A percentile compares a stretch with the other conserved stretches of the same genome.
phyloP scores from a whole-genome alignment of 805 yeast species.

The Saccharomyces jurei region DNA sequence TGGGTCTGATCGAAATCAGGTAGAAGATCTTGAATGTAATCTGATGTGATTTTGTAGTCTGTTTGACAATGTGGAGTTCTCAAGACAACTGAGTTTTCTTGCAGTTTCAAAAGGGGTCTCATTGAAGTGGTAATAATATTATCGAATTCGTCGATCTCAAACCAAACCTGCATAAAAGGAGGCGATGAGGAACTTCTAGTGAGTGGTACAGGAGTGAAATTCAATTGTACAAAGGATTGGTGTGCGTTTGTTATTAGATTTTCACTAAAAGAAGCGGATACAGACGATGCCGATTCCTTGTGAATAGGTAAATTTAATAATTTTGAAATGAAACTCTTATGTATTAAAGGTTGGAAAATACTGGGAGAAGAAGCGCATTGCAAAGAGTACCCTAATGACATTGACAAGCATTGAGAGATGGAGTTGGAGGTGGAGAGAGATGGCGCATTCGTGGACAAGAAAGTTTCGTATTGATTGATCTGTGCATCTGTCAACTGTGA shows the following conservation, averaged over 20 bases:
- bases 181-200: neutral
- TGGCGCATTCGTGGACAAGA: neutral
- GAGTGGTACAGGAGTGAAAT: conserved; percentile 14
- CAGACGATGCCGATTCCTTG: neutral
- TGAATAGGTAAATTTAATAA: neutral
- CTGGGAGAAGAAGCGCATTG: neutral
- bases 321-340: neutral
- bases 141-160: conserved; percentile 24
- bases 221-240: conserved; percentile 24
- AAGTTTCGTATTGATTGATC: neutral
- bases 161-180: conserved; percentile 26
- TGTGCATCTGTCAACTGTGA: neutral
- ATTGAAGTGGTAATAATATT: conserved; percentile 16
- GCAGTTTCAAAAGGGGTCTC: conserved; percentile 18
- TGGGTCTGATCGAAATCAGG: neutral
- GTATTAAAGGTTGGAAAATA: neutral
- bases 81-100: conserved; percentile 14
- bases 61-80: conserved; percentile 20
- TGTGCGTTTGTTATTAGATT: neutral
- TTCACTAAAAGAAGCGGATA: neutral
- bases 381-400: neutral
- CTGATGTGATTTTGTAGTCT: conserved; percentile 21
- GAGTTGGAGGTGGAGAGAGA: neutral
- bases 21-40: conserved; percentile 11
- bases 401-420: neutral